A percentile compares a stretch with the other conserved stretches of the same genome.
These are phyloP conservation scores for Lagerstroemia speciosa DNA, from an alignment of 345 rosid species.

Conservation along the genomic window DNA sequence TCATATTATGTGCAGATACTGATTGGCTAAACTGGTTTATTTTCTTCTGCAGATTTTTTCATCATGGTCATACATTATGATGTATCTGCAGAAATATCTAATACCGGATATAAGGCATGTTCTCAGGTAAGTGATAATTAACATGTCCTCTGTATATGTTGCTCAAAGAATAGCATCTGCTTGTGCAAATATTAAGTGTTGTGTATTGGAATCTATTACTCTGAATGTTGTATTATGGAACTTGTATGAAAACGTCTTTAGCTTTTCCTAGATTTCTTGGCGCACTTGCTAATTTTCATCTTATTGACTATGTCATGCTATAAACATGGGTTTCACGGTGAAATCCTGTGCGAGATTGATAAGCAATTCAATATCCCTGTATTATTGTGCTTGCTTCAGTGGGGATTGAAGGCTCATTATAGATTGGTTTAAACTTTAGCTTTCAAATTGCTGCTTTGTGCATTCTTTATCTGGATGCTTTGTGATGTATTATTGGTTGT, in stretches of 20 bases:
- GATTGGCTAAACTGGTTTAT: background rate
- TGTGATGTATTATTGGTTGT: background rate
- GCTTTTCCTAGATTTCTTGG: background rate
- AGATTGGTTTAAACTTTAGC: background rate
- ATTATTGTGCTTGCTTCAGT: background rate
- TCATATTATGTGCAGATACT: constrained; percentile 3
- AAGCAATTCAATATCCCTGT: background rate
- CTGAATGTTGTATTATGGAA: background rate
- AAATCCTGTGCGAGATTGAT: background rate
- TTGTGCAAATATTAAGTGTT: background rate
- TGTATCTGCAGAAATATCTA: constrained; percentile 65
- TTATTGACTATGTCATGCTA: background rate
- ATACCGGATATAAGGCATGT: constrained; percentile 31
- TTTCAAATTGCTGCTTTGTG: background rate
- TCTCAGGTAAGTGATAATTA: constrained; percentile 49
- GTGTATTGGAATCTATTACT: background rate
- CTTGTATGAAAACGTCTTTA: background rate
- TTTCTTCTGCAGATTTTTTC: constrained; percentile 53
- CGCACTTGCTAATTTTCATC: background rate
- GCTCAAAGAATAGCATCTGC: background rate
- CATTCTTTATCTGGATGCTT: background rate
- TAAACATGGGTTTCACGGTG: background rate
- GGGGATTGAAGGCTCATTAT: background rate
- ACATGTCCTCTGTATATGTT: background rate
- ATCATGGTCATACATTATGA: constrained; percentile 62